Evolutionary conservation across 495 filamentous ascomycete genomes (phyloP).

Genomic region (Aspergillus egyptiacus): DNA sequence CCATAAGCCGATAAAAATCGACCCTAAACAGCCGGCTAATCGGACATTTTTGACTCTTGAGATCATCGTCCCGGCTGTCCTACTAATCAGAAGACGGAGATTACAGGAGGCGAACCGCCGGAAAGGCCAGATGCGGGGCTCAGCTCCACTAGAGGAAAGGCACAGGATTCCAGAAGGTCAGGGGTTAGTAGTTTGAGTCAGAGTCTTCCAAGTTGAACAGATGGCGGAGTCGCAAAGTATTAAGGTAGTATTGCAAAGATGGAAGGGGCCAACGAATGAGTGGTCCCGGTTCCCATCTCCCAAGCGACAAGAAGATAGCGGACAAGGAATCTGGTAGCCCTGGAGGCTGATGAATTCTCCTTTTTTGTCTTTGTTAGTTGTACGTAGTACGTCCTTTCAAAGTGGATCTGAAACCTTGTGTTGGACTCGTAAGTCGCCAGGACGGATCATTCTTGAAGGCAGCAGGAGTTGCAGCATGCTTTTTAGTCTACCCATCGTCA

Average conservation of each 20-base stretch:
- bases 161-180: constrained; percentile 22
- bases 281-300: constrained; percentile 3
- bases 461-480: too few species aligned
- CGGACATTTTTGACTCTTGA: constrained; percentile 23
- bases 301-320: too few species aligned
- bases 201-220: too few species aligned
- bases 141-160: constrained; percentile 14
- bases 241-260: not conserved
- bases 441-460: too few species aligned
- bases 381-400: too few species aligned
- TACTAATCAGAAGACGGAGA: constrained; percentile 27
- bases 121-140: constrained; percentile 21
- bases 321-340: too few species aligned
- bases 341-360: too few species aligned
- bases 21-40: constrained; percentile 20
- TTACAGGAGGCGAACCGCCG: constrained; percentile 21
- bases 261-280: not conserved
- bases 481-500: too few species aligned
- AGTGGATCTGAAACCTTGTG: too few species aligned
- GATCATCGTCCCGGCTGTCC: constrained; percentile 22
- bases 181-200: constrained; percentile 18
- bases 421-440: too few species aligned
- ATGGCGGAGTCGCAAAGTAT: too few species aligned
- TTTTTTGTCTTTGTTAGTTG: too few species aligned
- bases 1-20: constrained; percentile 15